Evolutionary conservation across 106 monocot genomes (phyloP), one percentile per base, ranked within the genome.

Genomic region (Dendrobium chrysotoxum): DNA sequence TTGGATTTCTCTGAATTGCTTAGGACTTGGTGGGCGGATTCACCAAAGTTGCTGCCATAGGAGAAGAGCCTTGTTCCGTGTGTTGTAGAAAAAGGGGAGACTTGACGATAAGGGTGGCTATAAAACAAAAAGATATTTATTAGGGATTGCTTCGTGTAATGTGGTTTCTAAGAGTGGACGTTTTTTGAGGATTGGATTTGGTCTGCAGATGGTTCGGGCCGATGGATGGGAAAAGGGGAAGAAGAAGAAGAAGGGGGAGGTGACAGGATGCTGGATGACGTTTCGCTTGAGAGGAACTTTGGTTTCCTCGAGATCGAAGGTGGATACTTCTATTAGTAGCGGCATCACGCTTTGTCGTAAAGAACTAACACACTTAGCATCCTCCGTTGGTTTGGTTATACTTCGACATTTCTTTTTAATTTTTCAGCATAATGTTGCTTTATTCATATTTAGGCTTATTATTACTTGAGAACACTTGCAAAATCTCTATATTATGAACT

Each of bases 251-350:
- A 72, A 20, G 30, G 82, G 53, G 38, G 78, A 80, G 74, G 74
- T 66, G 50, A 83, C 64, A 7, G 90, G 95, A 31, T 95, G 95
- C 84, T 95, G 95, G 91, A 82, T 85, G 53, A 85, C 42, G 72
- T 82, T 93, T 77, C 80, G 80, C 17, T 81, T 88, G 77, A 80
- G 86, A 83, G 76, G 86, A 61, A 81, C 80, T 65, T 91, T 91
- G 80, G 85, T 91, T 47, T 84, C 86, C 16, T 85, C 91, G 73
- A 88, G 89, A 86, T 86, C 91, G 72, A 91, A 95, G 54, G 92
- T 95, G 35, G 91, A 93, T 72, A 81, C 83, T 72, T 86, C 95
- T 42, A 78, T 87, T 64, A 91, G 86, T 78, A 83, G 86, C 10
- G 78, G 82, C 74, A 86, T 77, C 82, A 83, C 87, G 41, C 75